Base-by-base conservation (phyloP, 805 yeast genomes). In the Monosporozyma aerobia region DNA sequence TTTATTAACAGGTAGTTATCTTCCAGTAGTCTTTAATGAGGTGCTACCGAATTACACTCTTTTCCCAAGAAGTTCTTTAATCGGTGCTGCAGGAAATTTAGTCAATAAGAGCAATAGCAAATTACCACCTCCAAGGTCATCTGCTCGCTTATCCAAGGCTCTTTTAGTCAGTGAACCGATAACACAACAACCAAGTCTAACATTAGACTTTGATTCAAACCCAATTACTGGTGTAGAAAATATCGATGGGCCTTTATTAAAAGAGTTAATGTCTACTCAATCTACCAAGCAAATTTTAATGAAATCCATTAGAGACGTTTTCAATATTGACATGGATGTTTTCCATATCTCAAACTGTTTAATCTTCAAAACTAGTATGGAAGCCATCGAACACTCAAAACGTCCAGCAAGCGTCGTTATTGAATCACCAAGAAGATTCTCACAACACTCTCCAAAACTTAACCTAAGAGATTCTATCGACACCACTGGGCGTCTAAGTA, bases 1-100 rank as follows among this genome's bases (percentile, higher is more conserved):
- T 1, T 63, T 85, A 47, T 66, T 79, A 22, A 70, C 77, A 2
- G 90, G 90, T 3, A 76, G 84, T 2, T 82, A 80, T 59, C 68
- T 83, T 13, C 85, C 92, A 1, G 72, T 84, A 11, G 57, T 85
- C 49, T 85, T 85, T 63, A 82, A 85, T 3, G 83, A 79, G 47
- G 56, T 76, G 14, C 63, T 78, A 14, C 80, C 84, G 13, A 69
- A 71, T 27, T 85, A 81, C 63, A 75, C 79, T 49, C 70, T 85
- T 16, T 83, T 83, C 58, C 77, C 81, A 49, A 74, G 75, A 60
- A 58, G 69, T 25, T 73, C 78, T 1, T 63, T 83, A 52, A 64
- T 83, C 47, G 81, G 83, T 35, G 81, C 85, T 14, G 72, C 80
- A 45, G 80, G 82, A 1, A 66, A 65, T 19, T 22, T 52, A 9